Conservation (phyloP, 139 green algal species). For the Zygnema circumcarinatum region DNA sequence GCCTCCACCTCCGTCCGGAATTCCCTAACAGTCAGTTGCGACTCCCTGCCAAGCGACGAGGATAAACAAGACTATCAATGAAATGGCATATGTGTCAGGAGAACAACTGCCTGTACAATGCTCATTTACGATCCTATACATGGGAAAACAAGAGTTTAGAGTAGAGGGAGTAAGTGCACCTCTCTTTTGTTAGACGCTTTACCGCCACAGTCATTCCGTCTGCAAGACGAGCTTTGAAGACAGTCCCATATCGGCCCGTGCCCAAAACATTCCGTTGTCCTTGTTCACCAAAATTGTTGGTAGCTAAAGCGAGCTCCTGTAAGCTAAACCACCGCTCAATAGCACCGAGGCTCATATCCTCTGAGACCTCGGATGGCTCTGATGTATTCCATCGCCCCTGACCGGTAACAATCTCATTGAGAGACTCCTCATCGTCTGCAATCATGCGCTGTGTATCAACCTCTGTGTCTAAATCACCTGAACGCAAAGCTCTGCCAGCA, state of each 20-base stretch:
- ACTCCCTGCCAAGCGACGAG: background rate
- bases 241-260: conserved; percentile 33
- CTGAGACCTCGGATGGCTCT: background rate
- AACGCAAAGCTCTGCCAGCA: background rate
- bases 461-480: background rate
- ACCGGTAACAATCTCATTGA: background rate
- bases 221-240: conserved; percentile 36
- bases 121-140: too few species aligned
- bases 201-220: conserved; percentile 40
- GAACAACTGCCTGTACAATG: too few species aligned
- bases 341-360: background rate
- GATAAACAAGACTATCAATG: too few species aligned
- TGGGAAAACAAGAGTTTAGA: background rate
- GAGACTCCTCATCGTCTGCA: background rate
- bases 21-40: conserved; percentile 27
- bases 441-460: background rate
- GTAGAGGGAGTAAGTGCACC: background rate
- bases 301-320: conserved; percentile 39
- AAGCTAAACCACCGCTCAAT: conserved; percentile 28
- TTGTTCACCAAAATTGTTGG: conserved; percentile 42
- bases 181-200: conserved; percentile 18
- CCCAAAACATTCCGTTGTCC: conserved; percentile 42
- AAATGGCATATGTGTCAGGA: background rate
- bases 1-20: conserved; percentile 47
- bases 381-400: background rate